Percentiles rank a stretch among this genome's conserved stretches.
Conservation (phyloP, 140 eudicot genomes). For the Oenanthe javanica region DNA sequence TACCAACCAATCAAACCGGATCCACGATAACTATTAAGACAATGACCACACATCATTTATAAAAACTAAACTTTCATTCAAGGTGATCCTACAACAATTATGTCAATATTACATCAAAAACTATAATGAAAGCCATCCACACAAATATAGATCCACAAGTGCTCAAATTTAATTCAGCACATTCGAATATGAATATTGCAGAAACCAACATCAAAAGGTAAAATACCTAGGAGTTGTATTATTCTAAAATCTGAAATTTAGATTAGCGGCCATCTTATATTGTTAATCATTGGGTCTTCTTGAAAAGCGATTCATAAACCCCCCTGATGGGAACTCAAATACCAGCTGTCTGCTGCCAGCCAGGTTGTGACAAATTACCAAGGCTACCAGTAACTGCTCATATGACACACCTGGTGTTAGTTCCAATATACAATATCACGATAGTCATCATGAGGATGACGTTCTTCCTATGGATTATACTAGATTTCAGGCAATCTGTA, state of each 20-base stretch:
- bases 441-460: slow-evolving; percentile 37
- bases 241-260: not conserved
- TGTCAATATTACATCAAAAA: too few relatives aligned
- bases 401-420: slow-evolving; percentile 80
- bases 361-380: slow-evolving; percentile 86
- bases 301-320: slow-evolving; percentile 42
- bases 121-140: too few relatives aligned
- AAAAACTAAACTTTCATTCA: too few relatives aligned
- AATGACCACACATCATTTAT: too few relatives aligned
- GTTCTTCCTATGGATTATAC: slow-evolving; percentile 41
- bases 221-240: too few relatives aligned
- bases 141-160: too few relatives aligned
- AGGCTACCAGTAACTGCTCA: slow-evolving; percentile 79
- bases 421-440: slow-evolving; percentile 76
- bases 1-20: too few relatives aligned
- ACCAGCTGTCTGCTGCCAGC: slow-evolving; percentile 73
- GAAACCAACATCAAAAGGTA: not conserved
- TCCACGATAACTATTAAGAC: too few relatives aligned
- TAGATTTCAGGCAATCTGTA: slow-evolving; percentile 65
- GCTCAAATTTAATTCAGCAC: too few relatives aligned
- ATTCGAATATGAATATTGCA: not conserved
- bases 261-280: not conserved
- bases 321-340: slow-evolving; percentile 69
- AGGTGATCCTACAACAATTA: too few relatives aligned
- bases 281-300: not conserved